These are phyloP conservation scores for Dendrobium catenatum DNA, from an alignment of 106 monocot genomes.

Conservation along the genomic window DNA sequence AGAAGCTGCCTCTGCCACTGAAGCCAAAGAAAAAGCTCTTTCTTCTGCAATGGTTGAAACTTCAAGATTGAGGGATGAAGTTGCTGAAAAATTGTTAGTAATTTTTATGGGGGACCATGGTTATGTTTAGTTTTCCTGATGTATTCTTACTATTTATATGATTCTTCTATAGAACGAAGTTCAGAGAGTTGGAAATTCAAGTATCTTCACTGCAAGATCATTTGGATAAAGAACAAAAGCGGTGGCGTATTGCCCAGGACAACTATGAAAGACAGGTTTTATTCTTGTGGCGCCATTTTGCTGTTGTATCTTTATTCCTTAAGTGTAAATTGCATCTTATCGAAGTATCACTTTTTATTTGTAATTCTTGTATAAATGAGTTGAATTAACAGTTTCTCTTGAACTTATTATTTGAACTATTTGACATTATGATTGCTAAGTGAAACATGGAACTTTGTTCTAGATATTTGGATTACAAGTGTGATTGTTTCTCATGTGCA, in stretches of 20 bases:
- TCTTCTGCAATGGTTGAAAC: conserved; percentile 37
- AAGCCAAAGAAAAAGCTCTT: conserved; percentile 64
- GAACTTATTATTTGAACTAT: neutral
- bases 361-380: neutral
- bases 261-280: conserved; percentile 98
- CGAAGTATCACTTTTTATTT: neutral
- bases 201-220: conserved; percentile 47
- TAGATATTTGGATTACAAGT: neutral
- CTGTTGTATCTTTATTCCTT: neutral
- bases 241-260: conserved; percentile 81
- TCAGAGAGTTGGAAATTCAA: conserved; percentile 41
- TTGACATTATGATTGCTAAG: neutral
- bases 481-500: neutral
- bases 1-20: conserved; percentile 54
- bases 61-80: conserved; percentile 47
- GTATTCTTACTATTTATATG: neutral
- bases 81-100: conserved; percentile 49
- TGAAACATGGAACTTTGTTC: neutral
- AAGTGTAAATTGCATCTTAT: neutral
- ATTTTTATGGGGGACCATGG: neutral
- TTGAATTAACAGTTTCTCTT: neutral
- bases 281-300: too few relatives aligned
- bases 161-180: conserved; percentile 29
- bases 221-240: conserved; percentile 66
- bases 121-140: neutral